Conservation (phyloP, 306 rosid genomes). For the Acacia acuminata region DNA sequence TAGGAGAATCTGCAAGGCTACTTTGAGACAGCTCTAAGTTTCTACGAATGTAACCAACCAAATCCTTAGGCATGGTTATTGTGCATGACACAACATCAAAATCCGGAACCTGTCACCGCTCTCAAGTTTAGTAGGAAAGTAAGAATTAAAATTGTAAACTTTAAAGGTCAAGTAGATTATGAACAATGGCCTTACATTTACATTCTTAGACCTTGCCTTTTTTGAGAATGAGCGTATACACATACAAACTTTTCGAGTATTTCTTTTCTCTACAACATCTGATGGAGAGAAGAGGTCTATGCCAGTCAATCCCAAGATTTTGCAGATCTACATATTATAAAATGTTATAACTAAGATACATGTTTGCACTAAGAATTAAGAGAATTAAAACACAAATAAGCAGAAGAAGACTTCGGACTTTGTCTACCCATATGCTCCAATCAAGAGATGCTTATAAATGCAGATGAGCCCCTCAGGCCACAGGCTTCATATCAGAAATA, state of each 20-base stretch:
- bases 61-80: constrained; percentile 52
- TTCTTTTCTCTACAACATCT: constrained; percentile 61
- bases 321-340: constrained; percentile 47
- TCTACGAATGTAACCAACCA: constrained; percentile 53
- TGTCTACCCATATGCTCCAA: neutral
- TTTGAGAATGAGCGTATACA: constrained; percentile 60
- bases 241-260: constrained; percentile 56
- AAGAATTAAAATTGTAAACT: neutral
- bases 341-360: constrained; percentile 9
- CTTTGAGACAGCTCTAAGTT: constrained; percentile 47
- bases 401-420: constrained; percentile 7
- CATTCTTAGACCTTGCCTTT: constrained; percentile 40
- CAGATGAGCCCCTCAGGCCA: neutral
- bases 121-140: constrained; percentile 16
- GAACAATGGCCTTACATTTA: constrained; percentile 41
- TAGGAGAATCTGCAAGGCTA: constrained; percentile 31
- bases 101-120: constrained; percentile 58
- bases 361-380: constrained; percentile 9
- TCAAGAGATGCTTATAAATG: neutral
- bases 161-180: constrained; percentile 9
- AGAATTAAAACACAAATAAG: constrained; percentile 4
- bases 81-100: constrained; percentile 55
- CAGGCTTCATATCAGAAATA: constrained; percentile 12
- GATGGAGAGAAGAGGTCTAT: constrained; percentile 62
- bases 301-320: constrained; percentile 56